Base-by-base conservation (phyloP, 345 rosid species). In the Salix arbutifolia region DNA sequence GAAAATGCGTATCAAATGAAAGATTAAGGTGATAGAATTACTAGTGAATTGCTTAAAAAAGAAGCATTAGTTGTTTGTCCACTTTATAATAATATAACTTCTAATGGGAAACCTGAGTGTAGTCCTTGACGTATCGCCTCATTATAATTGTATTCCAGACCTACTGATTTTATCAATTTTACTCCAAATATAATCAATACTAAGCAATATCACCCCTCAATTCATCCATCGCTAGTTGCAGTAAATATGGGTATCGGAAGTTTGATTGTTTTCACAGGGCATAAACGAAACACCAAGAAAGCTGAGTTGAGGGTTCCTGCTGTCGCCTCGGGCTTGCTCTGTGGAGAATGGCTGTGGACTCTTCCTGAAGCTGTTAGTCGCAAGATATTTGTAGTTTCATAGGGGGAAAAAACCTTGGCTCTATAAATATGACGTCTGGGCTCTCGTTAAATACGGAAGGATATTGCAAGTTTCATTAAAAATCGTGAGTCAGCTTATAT, bases 311-410 rank as follows among this genome's bases (percentile, higher is more conserved):
- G 91, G 99, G 86, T 95, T 83, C 96, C 99, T 0, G 94, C 96
- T 1, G 90, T 91, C 5, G 98, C 98, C 58, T 90, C 97, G 0
- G 98, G 98, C 52, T 82, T 94, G 21, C 89, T 94, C 31, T 95
- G 99, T 26, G 97, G 99, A 8, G 99, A 95, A 83, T 97, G 97
- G 31, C 84, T 95, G 19, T 92, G 99, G 97, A 88, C 87, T 79
- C 94, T 92, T 53, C 97, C 97, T 1, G 90, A 89, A 65, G 86
- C 99, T 10, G 62, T 91, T 62, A 91, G 92, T 56, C 93, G 99
- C 81, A 91, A 92, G 96, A 93, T 86, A 83, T 95, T 95, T 79
- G 38, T 82, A 44, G 62, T 81, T 73, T 79, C 93, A 38, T 94
- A 85, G 82, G 30, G 30, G 2, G 2, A 28, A 58, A 26, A 52